These are phyloP conservation scores for Tetrahymena thermophila DNA, from an alignment of 73 alveolate genomes.

Conservation along the genomic window DNA sequence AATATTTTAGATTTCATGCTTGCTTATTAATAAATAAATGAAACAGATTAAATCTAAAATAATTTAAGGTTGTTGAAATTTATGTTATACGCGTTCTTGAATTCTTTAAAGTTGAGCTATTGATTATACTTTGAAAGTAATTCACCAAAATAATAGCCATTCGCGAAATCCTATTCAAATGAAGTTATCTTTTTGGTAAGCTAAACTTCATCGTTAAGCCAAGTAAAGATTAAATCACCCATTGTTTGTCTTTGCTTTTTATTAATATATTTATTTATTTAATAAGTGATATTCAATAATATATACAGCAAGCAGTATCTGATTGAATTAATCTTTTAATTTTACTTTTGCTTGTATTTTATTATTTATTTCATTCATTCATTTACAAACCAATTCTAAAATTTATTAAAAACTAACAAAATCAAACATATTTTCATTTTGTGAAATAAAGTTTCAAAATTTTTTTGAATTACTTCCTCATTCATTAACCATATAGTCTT, in stretches of 20 bases:
- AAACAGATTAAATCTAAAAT: conserved; percentile 12
- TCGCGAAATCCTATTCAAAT: conserved; percentile 91
- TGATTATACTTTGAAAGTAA: conserved; percentile 89
- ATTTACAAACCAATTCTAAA: background rate
- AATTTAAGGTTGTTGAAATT: background rate
- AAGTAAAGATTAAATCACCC: conserved; percentile 67
- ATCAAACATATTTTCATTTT: background rate
- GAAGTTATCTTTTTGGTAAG: conserved; percentile 73
- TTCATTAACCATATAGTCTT: background rate
- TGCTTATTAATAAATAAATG: conserved; percentile 9
- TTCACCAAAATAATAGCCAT: conserved; percentile 95
- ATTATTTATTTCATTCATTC: background rate
- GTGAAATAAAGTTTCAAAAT: background rate
- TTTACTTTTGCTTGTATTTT: background rate
- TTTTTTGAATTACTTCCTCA: background rate
- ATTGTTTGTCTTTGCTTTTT: conserved; percentile 32
- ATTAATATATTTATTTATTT: background rate
- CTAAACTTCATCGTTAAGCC: conserved; percentile 91
- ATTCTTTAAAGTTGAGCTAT: conserved; percentile 74
- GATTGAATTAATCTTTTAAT: background rate
- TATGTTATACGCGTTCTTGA: conserved; percentile 64
- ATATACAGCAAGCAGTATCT: background rate
- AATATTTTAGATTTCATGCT: background rate
- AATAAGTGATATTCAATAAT: background rate
- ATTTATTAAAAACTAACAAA: background rate